Evolutionary conservation across 75 land plant genomes (phyloP), one percentile per base, ranked within the genome.

Genomic region (Gnetum montanum): DNA sequence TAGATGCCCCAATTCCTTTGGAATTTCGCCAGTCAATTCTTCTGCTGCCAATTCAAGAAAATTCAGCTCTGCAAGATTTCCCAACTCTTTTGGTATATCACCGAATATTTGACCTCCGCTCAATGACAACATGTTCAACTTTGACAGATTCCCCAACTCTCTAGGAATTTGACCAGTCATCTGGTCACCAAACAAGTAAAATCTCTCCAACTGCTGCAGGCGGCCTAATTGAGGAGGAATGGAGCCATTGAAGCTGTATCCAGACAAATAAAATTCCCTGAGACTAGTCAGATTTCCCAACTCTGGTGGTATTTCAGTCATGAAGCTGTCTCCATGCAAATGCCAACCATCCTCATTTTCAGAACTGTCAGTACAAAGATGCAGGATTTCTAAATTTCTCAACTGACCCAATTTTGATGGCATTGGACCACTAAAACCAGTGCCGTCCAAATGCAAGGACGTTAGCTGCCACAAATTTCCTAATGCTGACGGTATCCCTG

Each of bases 311-410:
- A 71, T 71, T n/a, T 38, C 19, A 13, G 71, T 71, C 10, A 34
- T 40, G 34, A 71, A 67, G 50, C 43, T 43, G 26, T 62, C 67
- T 52, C 71, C 71, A n/a, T n/a, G n/a, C n/a, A n/a, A n/a, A n/a
- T n/a, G n/a, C n/a, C n/a, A n/a, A n/a, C n/a, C n/a, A n/a, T n/a
- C n/a, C n/a, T n/a, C n/a, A n/a, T n/a, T n/a, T n/a, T n/a, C n/a
- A n/a, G n/a, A n/a, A n/a, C n/a, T n/a, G n/a, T n/a, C n/a, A n/a
- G n/a, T n/a, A n/a, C n/a, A n/a, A n/a, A n/a, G n/a, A n/a, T n/a
- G n/a, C n/a, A n/a, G n/a, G n/a, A n/a, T n/a, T n/a, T n/a, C n/a
- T n/a, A n/a, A n/a, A n/a, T n/a, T n/a, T n/a, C n/a, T n/a, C n/a
- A n/a, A n/a, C n/a, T n/a, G n/a, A n/a, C n/a, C n/a, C n/a, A n/a